phyloP scores from a whole-genome alignment of 768 basidiomycete species.

The Cyclocybe aegerita region DNA sequence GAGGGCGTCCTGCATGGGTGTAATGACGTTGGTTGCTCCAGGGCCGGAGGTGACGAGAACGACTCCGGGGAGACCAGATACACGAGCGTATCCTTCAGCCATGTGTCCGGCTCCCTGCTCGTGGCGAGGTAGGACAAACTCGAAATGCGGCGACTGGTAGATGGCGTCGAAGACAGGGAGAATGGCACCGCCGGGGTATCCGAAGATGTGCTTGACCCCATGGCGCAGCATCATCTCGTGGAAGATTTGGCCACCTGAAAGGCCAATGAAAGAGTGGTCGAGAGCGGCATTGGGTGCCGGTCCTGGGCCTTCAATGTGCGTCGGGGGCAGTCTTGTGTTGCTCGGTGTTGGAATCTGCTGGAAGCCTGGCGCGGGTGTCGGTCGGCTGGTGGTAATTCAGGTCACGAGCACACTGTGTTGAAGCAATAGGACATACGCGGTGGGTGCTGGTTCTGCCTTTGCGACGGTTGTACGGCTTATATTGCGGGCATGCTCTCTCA shows the following conservation, averaged over 20 bases:
- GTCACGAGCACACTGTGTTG: neutral
- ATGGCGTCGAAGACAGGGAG: conserved; percentile 99
- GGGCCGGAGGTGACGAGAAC: conserved; percentile 98
- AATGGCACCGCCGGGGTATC: conserved; percentile 97
- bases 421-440: conserved; percentile 45
- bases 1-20: conserved; percentile 96
- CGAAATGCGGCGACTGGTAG: conserved; percentile 91
- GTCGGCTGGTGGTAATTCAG: conserved; percentile 44
- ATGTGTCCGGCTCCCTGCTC: conserved; percentile 99
- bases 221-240: conserved; percentile 99
- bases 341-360: conserved; percentile 40
- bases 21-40: conserved; percentile 96
- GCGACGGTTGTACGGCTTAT: conserved; percentile 67
- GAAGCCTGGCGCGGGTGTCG: conserved; percentile 56
- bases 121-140: conserved; percentile 94
- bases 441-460: conserved; percentile 60
- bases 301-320: conserved; percentile 33
- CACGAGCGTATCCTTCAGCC: conserved; percentile 97
- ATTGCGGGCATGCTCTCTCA: conserved; percentile 72
- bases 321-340: conserved; percentile 30
- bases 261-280: conserved; percentile 87
- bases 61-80: conserved; percentile 97
- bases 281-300: conserved; percentile 48
- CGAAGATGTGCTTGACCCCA: conserved; percentile 93
- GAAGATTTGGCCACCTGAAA: conserved; percentile 96